phyloP scores from a whole-genome alignment of 2,329 filamentous ascomycete species.

The Diaporthe caulivora region DNA sequence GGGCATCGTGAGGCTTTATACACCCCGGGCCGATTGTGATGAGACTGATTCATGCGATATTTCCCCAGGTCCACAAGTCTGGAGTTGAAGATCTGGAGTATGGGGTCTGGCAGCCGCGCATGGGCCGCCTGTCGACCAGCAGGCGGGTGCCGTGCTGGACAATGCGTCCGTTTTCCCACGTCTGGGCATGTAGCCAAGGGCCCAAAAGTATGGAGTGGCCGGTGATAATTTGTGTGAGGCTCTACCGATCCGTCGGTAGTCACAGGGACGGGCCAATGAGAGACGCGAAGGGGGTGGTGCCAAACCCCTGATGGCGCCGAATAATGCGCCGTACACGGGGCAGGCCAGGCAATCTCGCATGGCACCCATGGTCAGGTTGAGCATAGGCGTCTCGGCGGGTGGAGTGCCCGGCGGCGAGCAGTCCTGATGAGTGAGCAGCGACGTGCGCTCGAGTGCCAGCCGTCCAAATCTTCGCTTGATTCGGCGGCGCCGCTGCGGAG shows the following conservation, averaged over 20 bases:
- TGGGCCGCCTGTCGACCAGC: background rate
- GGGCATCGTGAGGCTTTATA: constrained; percentile 24
- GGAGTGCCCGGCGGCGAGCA: background rate
- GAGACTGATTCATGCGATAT: constrained; percentile 28
- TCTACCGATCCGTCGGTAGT: constrained; percentile 24
- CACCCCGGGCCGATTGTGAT: constrained; percentile 9
- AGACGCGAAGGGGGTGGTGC: background rate
- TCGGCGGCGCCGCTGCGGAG: constrained; percentile 30
- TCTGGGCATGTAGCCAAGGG: background rate
- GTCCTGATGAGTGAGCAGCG: background rate
- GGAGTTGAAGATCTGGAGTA: constrained; percentile 30
- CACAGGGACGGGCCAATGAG: background rate
- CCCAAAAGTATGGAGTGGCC: background rate
- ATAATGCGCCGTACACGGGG: constrained; percentile 21
- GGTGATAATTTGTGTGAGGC: constrained; percentile 14
- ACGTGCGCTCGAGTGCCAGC: background rate
- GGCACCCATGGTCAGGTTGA: constrained; percentile 14
- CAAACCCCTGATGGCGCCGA: constrained; percentile 17
- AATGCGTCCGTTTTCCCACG: background rate
- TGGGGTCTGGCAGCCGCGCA: constrained; percentile 20
- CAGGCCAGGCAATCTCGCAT: constrained; percentile 21
- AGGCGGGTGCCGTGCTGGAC: background rate
- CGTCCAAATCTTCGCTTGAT: constrained; percentile 24
- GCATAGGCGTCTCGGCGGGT: constrained; percentile 17
- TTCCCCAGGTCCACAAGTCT: constrained; percentile 26